These are phyloP conservation scores for Colletotrichum karsti DNA, from an alignment of 2,329 filamentous ascomycete species.

Conservation along the genomic window DNA sequence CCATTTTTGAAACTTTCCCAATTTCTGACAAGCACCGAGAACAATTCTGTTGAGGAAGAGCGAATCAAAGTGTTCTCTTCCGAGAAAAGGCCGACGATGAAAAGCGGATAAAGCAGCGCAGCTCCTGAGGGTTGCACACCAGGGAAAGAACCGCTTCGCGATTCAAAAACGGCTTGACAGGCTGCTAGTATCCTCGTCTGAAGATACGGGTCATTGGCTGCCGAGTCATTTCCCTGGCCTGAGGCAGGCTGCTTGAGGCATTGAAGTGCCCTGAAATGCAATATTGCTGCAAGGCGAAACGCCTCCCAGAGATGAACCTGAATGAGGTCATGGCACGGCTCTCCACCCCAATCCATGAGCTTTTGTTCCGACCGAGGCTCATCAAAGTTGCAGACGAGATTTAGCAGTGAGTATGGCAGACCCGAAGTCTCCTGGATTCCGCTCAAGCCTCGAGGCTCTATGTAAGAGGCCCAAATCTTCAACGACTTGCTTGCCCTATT, in stretches of 20 bases:
- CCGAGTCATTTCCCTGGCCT: not conserved
- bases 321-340: not conserved
- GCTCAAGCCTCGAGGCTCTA: not conserved
- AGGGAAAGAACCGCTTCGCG: not conserved
- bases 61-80: not conserved
- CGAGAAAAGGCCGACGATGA: not conserved
- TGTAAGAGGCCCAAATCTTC: not conserved
- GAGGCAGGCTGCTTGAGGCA: not conserved
- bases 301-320: not conserved
- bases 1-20: not conserved
- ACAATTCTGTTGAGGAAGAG: not conserved
- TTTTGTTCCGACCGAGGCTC: not conserved
- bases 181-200: not conserved
- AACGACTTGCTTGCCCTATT: not conserved
- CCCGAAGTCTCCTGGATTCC: not conserved
- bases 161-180: not conserved
- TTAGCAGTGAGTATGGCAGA: not conserved
- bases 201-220: not conserved
- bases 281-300: not conserved
- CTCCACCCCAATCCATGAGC: not conserved
- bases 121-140: not conserved
- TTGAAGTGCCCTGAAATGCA: not conserved
- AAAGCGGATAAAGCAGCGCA: not conserved
- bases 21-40: rapidly evolving
- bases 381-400: not conserved